Percentiles rank a stretch among this genome's conserved stretches.
Evolutionary conservation across 345 rosid species (phyloP).

Genomic region (Rhodamnia rubescens): DNA sequence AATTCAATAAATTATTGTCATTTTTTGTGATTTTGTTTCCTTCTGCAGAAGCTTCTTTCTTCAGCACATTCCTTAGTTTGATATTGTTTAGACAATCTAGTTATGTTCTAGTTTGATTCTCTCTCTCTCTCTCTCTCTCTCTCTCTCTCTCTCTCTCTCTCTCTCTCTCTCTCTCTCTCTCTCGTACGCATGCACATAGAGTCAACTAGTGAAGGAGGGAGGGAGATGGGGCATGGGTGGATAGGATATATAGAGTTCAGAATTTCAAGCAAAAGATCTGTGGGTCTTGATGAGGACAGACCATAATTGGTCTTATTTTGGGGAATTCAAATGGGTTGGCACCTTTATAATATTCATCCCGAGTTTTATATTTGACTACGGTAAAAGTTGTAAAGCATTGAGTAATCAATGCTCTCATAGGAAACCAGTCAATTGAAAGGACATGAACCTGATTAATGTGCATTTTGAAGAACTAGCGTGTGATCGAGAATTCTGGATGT

Average conservation of each 20-base stretch:
- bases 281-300: background rate
- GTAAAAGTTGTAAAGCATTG: background rate
- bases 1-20: background rate
- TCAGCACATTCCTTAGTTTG: background rate
- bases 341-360: background rate
- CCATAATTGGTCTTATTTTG: background rate
- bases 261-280: background rate
- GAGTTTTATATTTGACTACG: background rate
- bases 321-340: background rate
- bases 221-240: rapidly evolving
- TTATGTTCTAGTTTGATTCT: background rate
- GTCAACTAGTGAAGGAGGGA: background rate
- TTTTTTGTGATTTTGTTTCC: background rate
- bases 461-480: background rate
- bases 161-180: background rate
- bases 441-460: background rate
- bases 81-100: background rate
- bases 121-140: background rate
- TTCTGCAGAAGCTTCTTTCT: background rate
- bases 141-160: background rate
- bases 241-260: background rate
- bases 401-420: background rate
- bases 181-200: background rate
- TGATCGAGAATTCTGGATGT: background rate
- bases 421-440: background rate